Evolutionary conservation across 2,329 filamentous ascomycete genomes (phyloP).

Genomic region (Ophiostoma angusticollis): DNA sequence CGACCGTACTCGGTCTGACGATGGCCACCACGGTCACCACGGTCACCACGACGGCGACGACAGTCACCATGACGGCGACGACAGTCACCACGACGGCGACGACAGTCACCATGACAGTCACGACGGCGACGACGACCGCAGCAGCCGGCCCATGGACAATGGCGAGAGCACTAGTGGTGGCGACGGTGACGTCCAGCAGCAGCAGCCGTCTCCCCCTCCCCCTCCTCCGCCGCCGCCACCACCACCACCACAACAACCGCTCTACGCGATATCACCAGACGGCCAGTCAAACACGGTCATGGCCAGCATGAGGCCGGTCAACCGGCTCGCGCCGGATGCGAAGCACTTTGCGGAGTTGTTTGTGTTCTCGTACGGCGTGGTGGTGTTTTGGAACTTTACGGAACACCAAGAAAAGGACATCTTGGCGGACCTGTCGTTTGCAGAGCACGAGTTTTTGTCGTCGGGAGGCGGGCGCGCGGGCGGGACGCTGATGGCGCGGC

Average conservation of each 20-base stretch:
- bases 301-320: slow-evolving; percentile 25
- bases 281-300: background rate
- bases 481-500: slow-evolving; percentile 58
- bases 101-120: background rate
- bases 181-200: background rate
- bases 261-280: slow-evolving; percentile 2
- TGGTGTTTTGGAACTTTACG: slow-evolving; percentile 98
- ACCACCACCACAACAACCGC: background rate
- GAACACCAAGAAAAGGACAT: slow-evolving; percentile 94
- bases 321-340: slow-evolving; percentile 54
- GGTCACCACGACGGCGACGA: slow-evolving; percentile 6
- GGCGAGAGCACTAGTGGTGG: background rate
- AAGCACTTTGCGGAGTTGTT: slow-evolving; percentile 90
- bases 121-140: background rate
- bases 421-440: slow-evolving; percentile 86
- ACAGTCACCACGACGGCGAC: background rate
- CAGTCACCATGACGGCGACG: slow-evolving; percentile 7
- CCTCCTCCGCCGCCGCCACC: too few species aligned
- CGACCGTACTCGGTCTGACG: too few species aligned
- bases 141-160: background rate
- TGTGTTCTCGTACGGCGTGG: slow-evolving; percentile 92
- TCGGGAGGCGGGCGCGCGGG: slow-evolving; percentile 24
- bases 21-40: too few species aligned
- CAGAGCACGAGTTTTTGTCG: slow-evolving; percentile 40
- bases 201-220: too few species aligned